Evolutionary conservation across 73 alveolate species (phyloP).

Genomic region (Urostyla sp.): DNA sequence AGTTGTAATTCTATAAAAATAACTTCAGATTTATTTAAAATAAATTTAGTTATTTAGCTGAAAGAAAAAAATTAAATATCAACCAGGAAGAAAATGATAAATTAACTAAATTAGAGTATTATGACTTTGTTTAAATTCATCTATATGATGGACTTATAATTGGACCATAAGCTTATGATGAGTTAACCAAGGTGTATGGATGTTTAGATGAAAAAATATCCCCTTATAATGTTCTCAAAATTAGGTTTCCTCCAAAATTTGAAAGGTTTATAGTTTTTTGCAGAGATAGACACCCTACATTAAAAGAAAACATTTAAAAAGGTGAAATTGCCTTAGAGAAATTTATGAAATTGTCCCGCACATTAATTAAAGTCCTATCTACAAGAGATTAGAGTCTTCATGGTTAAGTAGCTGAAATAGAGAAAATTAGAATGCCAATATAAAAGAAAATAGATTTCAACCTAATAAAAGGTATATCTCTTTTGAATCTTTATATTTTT

Average conservation of each 20-base stretch:
- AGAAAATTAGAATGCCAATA: slow-evolving; percentile 15
- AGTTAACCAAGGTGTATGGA: slow-evolving; percentile 29
- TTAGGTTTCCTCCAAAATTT: slow-evolving; percentile 16
- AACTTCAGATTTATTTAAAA: slow-evolving; percentile 4
- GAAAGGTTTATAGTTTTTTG: slow-evolving; percentile 30
- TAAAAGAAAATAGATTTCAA: slow-evolving; percentile 8
- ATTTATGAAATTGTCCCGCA: neutral
- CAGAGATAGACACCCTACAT: neutral
- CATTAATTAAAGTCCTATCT: neutral
- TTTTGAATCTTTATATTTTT: too few relatives aligned
- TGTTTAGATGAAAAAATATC: slow-evolving; percentile 9
- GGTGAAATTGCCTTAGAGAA: slow-evolving; percentile 30
- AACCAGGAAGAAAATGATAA: neutral
- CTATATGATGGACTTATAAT: slow-evolving; percentile 18
- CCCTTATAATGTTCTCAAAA: slow-evolving; percentile 2
- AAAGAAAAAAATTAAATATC: slow-evolving; percentile 13
- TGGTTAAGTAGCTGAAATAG: slow-evolving; percentile 45
- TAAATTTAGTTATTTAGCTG: too few relatives aligned
- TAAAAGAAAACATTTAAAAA: neutral
- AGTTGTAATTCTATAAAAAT: neutral
- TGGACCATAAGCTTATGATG: slow-evolving; percentile 30
- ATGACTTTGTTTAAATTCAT: slow-evolving; percentile 5
- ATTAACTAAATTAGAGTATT: neutral
- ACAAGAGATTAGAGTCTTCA: neutral
- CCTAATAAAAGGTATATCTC: neutral